A percentile compares a stretch with the other conserved stretches of the same genome.
Evolutionary conservation across 371 early-diverging fungal genomes (phyloP).

Genomic region (Lichtheimia hyalospora): DNA sequence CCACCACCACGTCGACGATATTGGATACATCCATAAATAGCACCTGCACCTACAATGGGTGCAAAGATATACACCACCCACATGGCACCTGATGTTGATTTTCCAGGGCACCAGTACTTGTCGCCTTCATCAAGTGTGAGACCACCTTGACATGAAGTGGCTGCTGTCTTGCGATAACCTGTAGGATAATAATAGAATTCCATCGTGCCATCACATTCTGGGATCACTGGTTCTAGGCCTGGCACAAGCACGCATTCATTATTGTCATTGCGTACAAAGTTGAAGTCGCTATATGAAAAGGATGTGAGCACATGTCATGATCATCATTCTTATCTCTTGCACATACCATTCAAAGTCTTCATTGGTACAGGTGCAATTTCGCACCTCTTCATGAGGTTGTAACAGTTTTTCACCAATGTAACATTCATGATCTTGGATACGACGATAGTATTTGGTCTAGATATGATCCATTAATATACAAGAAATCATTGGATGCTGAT

Average conservation of each 20-base stretch:
- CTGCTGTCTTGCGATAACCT: slow-evolving; percentile 78
- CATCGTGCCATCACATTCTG: slow-evolving; percentile 55
- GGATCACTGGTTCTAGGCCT: slow-evolving; percentile 56
- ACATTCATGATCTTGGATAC: slow-evolving; percentile 75
- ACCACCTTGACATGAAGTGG: slow-evolving; percentile 69
- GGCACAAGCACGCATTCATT: slow-evolving; percentile 66
- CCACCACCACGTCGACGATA: slow-evolving; percentile 38
- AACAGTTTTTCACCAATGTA: slow-evolving; percentile 74
- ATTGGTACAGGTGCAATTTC: slow-evolving; percentile 74
- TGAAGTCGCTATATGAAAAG: slow-evolving; percentile 60
- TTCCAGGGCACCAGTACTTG: slow-evolving; percentile 70
- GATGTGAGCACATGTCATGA: not conserved
- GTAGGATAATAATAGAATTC: slow-evolving; percentile 61
- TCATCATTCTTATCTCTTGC: not conserved
- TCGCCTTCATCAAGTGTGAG: slow-evolving; percentile 54
- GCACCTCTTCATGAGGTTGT: slow-evolving; percentile 56
- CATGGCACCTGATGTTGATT: slow-evolving; percentile 32
- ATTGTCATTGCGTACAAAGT: slow-evolving; percentile 63
- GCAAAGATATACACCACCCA: slow-evolving; percentile 39
- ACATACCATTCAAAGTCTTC: slow-evolving; percentile 86
- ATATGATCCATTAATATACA: not conserved
- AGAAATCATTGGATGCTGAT: not conserved
- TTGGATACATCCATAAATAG: slow-evolving; percentile 33
- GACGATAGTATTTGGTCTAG: slow-evolving; percentile 72
- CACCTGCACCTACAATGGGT: slow-evolving; percentile 38